phyloP scores from a whole-genome alignment of 2,329 filamentous ascomycete genomes.

The Fusarium newnesense region DNA sequence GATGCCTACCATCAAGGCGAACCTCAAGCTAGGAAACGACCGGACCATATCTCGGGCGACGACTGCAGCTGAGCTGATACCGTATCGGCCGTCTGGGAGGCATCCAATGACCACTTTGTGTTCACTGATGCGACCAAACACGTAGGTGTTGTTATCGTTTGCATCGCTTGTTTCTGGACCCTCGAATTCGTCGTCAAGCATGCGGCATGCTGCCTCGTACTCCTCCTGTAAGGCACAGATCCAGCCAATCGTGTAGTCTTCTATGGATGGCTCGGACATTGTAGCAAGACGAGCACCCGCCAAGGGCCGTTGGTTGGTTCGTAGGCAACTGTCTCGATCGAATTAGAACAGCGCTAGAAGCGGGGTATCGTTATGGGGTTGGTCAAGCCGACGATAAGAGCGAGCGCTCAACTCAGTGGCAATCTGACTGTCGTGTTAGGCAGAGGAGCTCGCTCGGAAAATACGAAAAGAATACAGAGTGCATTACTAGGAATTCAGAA shows the following conservation, averaged over 20 bases:
- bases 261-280: background rate
- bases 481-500: too few relatives aligned
- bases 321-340: too few relatives aligned
- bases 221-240: background rate
- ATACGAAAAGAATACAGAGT: too few relatives aligned
- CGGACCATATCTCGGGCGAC: background rate
- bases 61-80: background rate
- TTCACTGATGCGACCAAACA: background rate
- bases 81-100: background rate
- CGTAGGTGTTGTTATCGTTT: background rate
- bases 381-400: too few relatives aligned
- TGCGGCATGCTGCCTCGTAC: background rate
- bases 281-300: too few relatives aligned
- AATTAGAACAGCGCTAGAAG: too few relatives aligned
- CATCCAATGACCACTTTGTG: background rate
- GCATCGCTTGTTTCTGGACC: background rate
- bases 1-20: background rate
- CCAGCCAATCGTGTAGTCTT: background rate
- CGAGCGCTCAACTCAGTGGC: too few relatives aligned
- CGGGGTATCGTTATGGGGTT: too few relatives aligned
- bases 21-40: background rate
- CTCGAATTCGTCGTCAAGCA: background rate
- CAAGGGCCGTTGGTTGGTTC: too few relatives aligned
- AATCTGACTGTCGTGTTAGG: too few relatives aligned
- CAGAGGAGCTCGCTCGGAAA: too few relatives aligned